Base-by-base conservation (phyloP, 129 eudicot species). In the Centella asiatica region DNA sequence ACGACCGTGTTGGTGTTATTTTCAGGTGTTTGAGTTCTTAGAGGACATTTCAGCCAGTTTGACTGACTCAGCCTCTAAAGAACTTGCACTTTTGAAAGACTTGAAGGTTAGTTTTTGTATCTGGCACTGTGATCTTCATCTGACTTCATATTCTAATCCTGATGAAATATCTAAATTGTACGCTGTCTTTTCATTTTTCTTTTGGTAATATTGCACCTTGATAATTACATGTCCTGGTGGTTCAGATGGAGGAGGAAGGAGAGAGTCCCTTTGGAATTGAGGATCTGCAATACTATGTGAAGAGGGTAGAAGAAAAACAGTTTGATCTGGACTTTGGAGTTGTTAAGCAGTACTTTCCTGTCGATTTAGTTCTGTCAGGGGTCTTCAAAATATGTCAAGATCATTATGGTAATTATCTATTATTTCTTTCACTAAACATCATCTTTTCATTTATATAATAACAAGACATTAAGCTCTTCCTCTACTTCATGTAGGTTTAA, bases 351-450 rank as follows among this genome's bases (percentile, higher is more conserved):
- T 92, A 84, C 60, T 87, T 92, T 56, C 98, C 98, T 25, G 57
- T 80, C 59, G 68, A 71, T 76, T 76, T 92, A 76, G 98, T 82
- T 66, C 69, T 84, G 60, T 74, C 92, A 23, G 98, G 98, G 64
- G 82, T 87, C 72, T 87, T 92, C 67, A 92, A 92, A 70, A 86
- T 84, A 83, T 81, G 80, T 76, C 94, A 92, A 80, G 95, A 92
- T 63, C 85, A 84, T 71, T 85, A 83, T 71, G 98, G 98, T 92
- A 84, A 70, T 69, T 61, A 28, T 31, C 29, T 61, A 9, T 57
- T 37, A 11, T 53, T 26, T 69, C 22, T 59, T 34, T 69, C 56
- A 4, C 44, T 72, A n/a, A n/a, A n/a, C n/a, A n/a, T n/a, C n/a
- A n/a, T 34, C 20, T 24, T 70, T 29, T 51, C 64, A 44, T 70